Base-by-base conservation (phyloP, 345 rosid species). In the Salix brachista region DNA sequence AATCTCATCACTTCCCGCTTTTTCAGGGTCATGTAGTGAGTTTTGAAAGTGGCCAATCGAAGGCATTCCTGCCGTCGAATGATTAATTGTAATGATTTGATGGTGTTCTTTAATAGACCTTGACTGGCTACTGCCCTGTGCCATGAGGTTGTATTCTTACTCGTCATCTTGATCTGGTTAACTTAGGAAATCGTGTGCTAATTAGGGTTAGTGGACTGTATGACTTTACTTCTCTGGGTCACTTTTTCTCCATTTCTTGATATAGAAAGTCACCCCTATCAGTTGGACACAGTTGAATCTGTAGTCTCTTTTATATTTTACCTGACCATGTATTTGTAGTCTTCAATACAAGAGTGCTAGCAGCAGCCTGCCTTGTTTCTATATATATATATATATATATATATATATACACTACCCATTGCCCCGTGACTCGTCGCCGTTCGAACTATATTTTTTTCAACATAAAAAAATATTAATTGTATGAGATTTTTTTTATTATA, bases 151-250 rank as follows among this genome's bases (percentile, higher is more conserved):
- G 90, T 87, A 85, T 81, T 76, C 84, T 79, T 75, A 10, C 81
- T 81, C 85, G 36, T 79, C 54, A 32, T 2, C 62, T 23, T 58
- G 16, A 58, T 82, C 81, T 75, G 79, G 50, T 84, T 86, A 80
- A 86, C 88, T 58, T 83, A 81, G 91, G 90, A 76, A 88, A 86
- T 41, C 41, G 89, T 78, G 89, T 85, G 89, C 91, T 89, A 85
- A 88, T 89, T 70, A 74, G 82, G 77, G 84, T 68, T 82, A 81
- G 84, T 85, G 83, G 67, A 82, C 82, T 61, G 23, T 26, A 8
- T 65, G 8, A 39, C 25, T 48, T 46, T 75, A 65, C 68, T 70
- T 68, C 10, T 14, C 72, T 62, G 34, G 30, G 54, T 5, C 69
- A 48, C 26, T 70, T 52, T 44, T 41, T 79, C 61, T 32, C 62